Evolutionary conservation across 768 basidiomycete species (phyloP), one percentile per base, ranked within the genome.

Genomic region (Paxillus rubicundulus): DNA sequence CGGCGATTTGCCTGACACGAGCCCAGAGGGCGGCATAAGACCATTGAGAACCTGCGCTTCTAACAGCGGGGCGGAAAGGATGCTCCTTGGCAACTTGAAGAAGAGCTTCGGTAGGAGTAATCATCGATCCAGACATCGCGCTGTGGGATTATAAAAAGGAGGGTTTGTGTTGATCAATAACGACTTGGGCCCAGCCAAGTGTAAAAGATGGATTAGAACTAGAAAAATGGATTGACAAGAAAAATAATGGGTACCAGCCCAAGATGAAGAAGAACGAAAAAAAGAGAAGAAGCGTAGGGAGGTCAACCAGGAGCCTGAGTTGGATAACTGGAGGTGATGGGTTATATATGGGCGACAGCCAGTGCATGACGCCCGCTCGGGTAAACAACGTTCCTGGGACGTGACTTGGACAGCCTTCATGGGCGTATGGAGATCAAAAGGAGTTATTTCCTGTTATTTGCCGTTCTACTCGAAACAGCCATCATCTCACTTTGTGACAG

Each of bases 21-120:
- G 61, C 57, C 66, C 67, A 68, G n/a, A 68, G 57, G 47, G 62
- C 67, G 42, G 62, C 62, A n/a, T 68, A 68, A 44, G 64, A 62
- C 66, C 66, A 68, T 57, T 57, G 49, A 41, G 55, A 47, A 38
- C 36, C 51, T 54, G 47, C 57, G n/a, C 52, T 45, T 30, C 52
- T 60, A 36, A 68, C 60, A 9, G 64, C 66, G 42, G 28, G 9
- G 27, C 50, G 54, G 49, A 49, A 60, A 14, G 66, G 66, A 47
- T 68, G 57, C 24, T 62, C 52, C 56, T 56, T 61, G 50, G 67
- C 64, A 38, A 66, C 67, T 43, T 66, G 60, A 40, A 68, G 55
- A 37, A 68, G 66, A 20, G 60, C 67, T 48, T 68, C 66, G 38
- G 66, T 68, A 20, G 66, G 67, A 14, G 66, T 68, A 37, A 57